These are phyloP conservation scores for Phoma sp. DNA, from an alignment of 2,329 filamentous ascomycete species.

Conservation along the genomic window DNA sequence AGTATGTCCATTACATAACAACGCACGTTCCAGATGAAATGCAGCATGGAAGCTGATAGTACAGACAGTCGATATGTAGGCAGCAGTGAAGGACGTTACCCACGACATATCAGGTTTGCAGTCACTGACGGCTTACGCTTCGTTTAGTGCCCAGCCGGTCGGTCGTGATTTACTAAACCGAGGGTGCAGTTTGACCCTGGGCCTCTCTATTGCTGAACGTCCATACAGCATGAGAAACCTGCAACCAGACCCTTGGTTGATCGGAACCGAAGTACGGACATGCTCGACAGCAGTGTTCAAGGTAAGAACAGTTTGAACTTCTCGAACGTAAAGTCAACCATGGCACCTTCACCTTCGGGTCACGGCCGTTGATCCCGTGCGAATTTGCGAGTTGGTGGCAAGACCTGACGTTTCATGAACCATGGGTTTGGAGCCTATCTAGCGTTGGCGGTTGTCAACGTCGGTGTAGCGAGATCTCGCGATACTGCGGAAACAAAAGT, in stretches of 20 bases:
- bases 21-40: neutral
- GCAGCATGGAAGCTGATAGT: neutral
- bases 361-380: neutral
- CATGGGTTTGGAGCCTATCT: neutral
- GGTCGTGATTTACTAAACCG: neutral
- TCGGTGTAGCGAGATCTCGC: neutral
- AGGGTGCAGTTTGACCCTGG: neutral
- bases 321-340: too few species aligned
- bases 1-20: neutral
- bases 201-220: neutral
- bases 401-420: neutral
- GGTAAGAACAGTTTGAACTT: neutral
- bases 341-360: too few species aligned
- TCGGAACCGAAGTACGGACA: neutral
- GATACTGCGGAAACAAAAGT: neutral
- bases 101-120: neutral
- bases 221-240: neutral
- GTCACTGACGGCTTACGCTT: neutral
- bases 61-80: neutral
- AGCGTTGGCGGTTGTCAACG: neutral
- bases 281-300: neutral
- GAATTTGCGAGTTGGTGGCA: neutral
- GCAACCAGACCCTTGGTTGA: neutral
- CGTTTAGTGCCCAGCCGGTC: neutral
- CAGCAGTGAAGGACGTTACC: neutral